phyloP scores from a whole-genome alignment of 495 filamentous ascomycete genomes.

The Podospora bellae-mahoneyi region DNA sequence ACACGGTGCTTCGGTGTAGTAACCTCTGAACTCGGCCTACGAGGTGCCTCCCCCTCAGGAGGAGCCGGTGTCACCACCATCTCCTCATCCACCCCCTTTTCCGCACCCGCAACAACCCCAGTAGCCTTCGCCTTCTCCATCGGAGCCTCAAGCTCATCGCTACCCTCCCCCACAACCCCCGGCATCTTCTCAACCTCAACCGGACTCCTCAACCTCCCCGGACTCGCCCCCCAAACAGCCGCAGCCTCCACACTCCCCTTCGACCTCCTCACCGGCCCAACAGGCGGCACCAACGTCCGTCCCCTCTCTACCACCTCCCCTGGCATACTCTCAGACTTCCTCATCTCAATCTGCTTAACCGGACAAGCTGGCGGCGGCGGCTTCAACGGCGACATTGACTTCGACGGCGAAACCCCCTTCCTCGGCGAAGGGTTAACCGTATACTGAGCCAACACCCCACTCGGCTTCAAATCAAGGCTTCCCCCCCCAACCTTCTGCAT shows the following conservation, averaged over 20 bases:
- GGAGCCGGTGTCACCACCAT: neutral
- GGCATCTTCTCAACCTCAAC: neutral
- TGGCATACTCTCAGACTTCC: neutral
- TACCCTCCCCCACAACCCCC: neutral
- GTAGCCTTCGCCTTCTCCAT: neutral
- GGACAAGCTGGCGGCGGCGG: neutral
- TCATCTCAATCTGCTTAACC: neutral
- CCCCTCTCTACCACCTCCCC: neutral
- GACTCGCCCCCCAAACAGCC: neutral
- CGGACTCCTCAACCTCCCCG: neutral
- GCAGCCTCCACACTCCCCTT: neutral
- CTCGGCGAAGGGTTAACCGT: constrained; percentile 25
- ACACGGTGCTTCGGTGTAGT: neutral
- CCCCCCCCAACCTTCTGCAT: constrained; percentile 2
- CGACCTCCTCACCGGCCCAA: neutral
- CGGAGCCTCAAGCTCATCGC: neutral
- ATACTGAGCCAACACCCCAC: constrained; percentile 30
- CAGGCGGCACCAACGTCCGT: neutral
- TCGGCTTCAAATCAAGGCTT: constrained; percentile 17
- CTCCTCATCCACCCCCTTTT: neutral
- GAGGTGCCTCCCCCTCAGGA: neutral
- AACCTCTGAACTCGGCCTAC: neutral
- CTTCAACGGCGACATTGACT: neutral
- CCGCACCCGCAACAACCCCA: neutral
- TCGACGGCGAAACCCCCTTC: constrained; percentile 8